A percentile compares a stretch with the other conserved stretches of the same genome.
Conservation (phyloP, 306 rosid species). For the Lupinus albus region DNA sequence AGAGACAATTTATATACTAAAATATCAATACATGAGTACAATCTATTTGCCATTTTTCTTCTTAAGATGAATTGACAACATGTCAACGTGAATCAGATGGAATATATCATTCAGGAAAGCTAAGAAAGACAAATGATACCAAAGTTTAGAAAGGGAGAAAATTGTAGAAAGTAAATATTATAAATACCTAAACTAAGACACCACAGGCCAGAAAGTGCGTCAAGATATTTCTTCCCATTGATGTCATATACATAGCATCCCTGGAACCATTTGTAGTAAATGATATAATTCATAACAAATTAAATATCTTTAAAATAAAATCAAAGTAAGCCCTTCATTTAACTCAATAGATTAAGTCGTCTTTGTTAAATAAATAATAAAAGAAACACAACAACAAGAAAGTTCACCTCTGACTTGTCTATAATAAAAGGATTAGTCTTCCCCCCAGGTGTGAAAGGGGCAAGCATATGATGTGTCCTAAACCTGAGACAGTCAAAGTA, state of each 20-base stretch:
- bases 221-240: conserved; percentile 88
- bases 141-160: conserved; percentile 9
- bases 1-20: no score
- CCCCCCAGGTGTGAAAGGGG: conserved; percentile 97
- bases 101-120: conserved; percentile 21
- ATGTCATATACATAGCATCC: conserved; percentile 89
- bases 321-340: not conserved
- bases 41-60: no score
- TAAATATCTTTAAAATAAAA: conserved; percentile 17
- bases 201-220: conserved; percentile 95
- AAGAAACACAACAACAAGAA: conserved; percentile 21
- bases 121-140: conserved; percentile 16
- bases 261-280: conserved; percentile 53
- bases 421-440: conserved; percentile 77
- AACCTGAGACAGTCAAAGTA: conserved; percentile 53
- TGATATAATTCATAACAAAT: conserved; percentile 12
- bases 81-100: no score
- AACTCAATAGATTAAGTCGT: not conserved
- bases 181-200: conserved; percentile 70
- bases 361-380: conserved; percentile 12
- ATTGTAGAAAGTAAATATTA: not conserved
- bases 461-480: conserved; percentile 92
- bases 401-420: conserved; percentile 79
- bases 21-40: no score
- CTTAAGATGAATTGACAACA: no score